A percentile compares a stretch with the other conserved stretches of the same genome.
phyloP scores from a whole-genome alignment of 768 basidiomycete genomes.

The Panaeolus papilionaceus region DNA sequence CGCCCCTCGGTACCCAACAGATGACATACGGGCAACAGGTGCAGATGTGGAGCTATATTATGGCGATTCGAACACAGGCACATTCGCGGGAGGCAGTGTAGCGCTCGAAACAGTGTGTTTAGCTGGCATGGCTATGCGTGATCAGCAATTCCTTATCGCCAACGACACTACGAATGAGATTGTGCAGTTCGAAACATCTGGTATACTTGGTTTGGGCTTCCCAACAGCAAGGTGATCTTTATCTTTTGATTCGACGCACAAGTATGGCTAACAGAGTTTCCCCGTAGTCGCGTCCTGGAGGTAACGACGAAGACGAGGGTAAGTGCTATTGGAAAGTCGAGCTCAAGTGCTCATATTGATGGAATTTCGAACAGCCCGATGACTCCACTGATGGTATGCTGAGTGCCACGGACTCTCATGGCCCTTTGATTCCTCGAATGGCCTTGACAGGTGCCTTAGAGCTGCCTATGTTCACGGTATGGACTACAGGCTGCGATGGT shows the following conservation, averaged over 20 bases:
- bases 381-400: conserved; percentile 43
- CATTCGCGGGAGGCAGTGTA: conserved; percentile 61
- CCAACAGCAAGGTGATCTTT: conserved; percentile 62
- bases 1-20: conserved; percentile 49
- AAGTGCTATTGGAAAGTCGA: background rate
- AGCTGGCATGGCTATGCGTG: conserved; percentile 54
- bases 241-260: background rate
- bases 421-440: conserved; percentile 55
- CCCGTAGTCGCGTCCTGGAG: conserved; percentile 27
- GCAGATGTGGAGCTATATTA: conserved; percentile 51
- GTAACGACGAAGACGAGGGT: conserved; percentile 9
- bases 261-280: background rate
- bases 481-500: conserved; percentile 13
- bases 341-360: background rate
- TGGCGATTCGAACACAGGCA: conserved; percentile 73
- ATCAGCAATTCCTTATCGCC: conserved; percentile 64
- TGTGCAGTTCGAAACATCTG: conserved; percentile 57
- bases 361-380: background rate
- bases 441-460: conserved; percentile 48
- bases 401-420: conserved; percentile 40
- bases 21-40: conserved; percentile 44
- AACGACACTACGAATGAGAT: conserved; percentile 65
- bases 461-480: conserved; percentile 56
- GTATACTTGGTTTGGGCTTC: conserved; percentile 75
- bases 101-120: conserved; percentile 59